Evolutionary conservation across 352 stramenopile species (phyloP).

Genomic region (Pythium dissimile): DNA sequence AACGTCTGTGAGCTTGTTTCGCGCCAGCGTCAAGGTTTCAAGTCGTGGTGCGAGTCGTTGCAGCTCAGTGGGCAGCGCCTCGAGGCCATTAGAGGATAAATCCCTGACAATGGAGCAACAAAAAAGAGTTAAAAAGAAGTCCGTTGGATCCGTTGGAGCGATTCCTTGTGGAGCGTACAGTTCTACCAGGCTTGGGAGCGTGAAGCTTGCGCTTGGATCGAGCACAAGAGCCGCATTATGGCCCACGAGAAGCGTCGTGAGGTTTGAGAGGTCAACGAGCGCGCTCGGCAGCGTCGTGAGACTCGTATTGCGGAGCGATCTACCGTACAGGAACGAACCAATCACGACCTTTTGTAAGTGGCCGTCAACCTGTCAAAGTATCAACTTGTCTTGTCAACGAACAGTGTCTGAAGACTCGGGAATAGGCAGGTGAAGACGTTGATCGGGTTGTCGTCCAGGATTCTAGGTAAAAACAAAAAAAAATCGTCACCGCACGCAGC

Average conservation of each 20-base stretch:
- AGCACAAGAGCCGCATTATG: slow-evolving; percentile 18
- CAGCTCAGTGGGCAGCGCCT: neutral
- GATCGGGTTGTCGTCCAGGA: slow-evolving; percentile 20
- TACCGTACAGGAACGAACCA: neutral
- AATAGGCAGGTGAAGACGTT: slow-evolving; percentile 14
- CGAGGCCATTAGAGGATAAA: slow-evolving; percentile 9
- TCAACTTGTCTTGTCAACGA: too few species aligned
- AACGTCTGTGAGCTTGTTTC: slow-evolving; percentile 3
- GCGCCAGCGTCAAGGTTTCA: neutral
- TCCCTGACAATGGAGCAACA: too few species aligned
- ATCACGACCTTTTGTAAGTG: too few species aligned
- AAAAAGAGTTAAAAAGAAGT: too few species aligned
- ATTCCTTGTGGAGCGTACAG: slow-evolving; percentile 12
- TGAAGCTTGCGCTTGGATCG: slow-evolving; percentile 5
- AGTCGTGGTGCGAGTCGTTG: neutral
- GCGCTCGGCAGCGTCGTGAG: slow-evolving; percentile 14
- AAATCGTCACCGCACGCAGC: too few species aligned
- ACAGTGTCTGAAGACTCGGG: slow-evolving; percentile 12
- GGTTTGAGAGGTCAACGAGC: slow-evolving; percentile 16
- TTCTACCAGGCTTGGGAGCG: neutral
- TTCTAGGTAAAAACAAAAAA: neutral
- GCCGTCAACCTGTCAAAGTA: too few species aligned
- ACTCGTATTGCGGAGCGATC: slow-evolving; percentile 25
- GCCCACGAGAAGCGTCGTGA: slow-evolving; percentile 20
- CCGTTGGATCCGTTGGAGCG: too few species aligned